Conservation (phyloP, 164 flowering plant species). For the Berberis vulgaris region DNA sequence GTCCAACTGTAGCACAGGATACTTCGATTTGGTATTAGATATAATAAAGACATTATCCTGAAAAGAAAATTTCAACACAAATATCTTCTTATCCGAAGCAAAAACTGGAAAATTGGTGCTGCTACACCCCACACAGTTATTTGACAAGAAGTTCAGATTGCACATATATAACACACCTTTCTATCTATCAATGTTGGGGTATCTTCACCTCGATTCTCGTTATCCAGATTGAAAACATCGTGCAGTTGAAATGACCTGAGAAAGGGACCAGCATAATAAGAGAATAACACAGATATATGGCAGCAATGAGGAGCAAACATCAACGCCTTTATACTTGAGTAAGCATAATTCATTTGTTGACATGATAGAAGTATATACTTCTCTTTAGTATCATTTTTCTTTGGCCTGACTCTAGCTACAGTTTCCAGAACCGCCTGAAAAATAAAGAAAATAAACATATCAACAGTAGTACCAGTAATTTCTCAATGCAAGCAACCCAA, state of each 20-base stretch:
- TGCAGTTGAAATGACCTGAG: constrained; percentile 72
- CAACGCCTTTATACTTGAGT: background rate
- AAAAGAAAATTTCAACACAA: constrained; percentile 9
- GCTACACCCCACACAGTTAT: background rate
- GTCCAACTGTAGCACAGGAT: constrained; percentile 80
- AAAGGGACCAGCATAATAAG: constrained; percentile 9
- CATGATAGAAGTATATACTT: constrained; percentile 40
- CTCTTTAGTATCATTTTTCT: constrained; percentile 91
- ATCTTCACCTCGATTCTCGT: constrained; percentile 76
- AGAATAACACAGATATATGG: constrained; percentile 9
- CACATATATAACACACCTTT: constrained; percentile 32
- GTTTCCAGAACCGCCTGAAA: constrained; percentile 90
- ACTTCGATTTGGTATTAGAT: constrained; percentile 83
- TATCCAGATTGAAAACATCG: constrained; percentile 73
- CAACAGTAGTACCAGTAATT: background rate
- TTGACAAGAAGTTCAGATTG: background rate
- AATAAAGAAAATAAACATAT: constrained; percentile 11
- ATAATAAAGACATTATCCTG: constrained; percentile 97
- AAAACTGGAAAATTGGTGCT: background rate
- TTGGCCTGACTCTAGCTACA: constrained; percentile 85
- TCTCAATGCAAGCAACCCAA: too few species aligned
- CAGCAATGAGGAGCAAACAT: background rate
- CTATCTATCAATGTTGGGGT: constrained; percentile 83
- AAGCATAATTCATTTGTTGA: background rate
- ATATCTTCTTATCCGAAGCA: background rate